Evolutionary conservation across 2,329 filamentous ascomycete genomes (phyloP).

Genomic region (Penicillium janthinellum): DNA sequence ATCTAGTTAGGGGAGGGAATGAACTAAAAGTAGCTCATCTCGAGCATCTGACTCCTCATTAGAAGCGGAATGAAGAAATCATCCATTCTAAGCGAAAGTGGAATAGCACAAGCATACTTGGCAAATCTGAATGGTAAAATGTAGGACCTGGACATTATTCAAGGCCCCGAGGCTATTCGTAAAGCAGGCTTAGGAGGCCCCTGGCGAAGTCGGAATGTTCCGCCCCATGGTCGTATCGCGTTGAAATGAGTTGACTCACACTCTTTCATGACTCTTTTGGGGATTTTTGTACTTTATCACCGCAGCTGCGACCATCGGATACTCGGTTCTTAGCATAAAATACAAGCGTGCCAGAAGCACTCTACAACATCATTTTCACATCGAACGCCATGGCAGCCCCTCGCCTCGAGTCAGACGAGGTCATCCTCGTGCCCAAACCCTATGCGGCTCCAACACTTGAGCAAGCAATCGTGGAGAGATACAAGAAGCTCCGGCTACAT

Average conservation of each 20-base stretch:
- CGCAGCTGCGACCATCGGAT: background rate
- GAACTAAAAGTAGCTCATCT: background rate
- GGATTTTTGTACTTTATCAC: too few species aligned
- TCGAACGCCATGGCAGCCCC: conserved; percentile 8
- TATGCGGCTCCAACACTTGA: conserved; percentile 3
- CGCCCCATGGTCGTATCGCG: background rate
- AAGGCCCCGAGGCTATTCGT: background rate
- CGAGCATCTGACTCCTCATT: background rate
- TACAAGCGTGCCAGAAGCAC: background rate
- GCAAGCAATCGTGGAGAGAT: conserved; percentile 16
- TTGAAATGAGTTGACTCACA: background rate
- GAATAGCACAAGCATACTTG: too few species aligned
- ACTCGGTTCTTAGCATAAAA: background rate
- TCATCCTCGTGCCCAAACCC: conserved; percentile 13
- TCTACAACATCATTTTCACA: background rate
- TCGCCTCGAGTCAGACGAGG: background rate
- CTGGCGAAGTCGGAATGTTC: background rate
- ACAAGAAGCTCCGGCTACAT: conserved; percentile 29
- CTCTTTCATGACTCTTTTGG: background rate
- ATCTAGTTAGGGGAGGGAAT: background rate
- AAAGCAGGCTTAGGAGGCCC: background rate
- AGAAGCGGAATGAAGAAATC: background rate
- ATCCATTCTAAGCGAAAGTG: too few species aligned
- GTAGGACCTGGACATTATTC: background rate
- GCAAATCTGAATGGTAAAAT: background rate